Evolutionary conservation across 371 early-diverging fungal genomes (phyloP).

Genomic region (Basidiobolus meristosporus): DNA sequence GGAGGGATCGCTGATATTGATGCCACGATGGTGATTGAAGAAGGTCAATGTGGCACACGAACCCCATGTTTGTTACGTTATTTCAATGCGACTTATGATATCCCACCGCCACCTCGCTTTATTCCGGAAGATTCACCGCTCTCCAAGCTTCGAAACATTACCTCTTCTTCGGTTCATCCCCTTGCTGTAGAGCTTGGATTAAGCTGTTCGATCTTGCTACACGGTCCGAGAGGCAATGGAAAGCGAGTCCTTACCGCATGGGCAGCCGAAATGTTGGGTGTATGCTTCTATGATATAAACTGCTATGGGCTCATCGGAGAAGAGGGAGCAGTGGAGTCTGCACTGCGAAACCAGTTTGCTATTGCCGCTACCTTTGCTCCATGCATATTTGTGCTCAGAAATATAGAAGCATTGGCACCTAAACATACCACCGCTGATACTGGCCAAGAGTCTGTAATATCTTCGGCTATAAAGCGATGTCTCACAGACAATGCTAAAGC

Average conservation of each 20-base stretch:
- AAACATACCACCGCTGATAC: constrained; percentile 42
- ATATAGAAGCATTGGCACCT: constrained; percentile 60
- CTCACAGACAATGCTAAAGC: constrained; percentile 29
- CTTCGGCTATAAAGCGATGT: constrained; percentile 41
- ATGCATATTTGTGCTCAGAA: constrained; percentile 52
- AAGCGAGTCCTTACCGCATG: constrained; percentile 44
- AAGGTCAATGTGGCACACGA: too few relatives aligned
- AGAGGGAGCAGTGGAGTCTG: constrained; percentile 52
- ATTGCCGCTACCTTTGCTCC: constrained; percentile 61
- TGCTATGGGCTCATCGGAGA: constrained; percentile 63
- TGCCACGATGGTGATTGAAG: too few relatives aligned
- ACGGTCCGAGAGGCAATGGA: constrained; percentile 70
- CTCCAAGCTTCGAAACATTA: too few relatives aligned
- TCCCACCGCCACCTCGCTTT: too few relatives aligned
- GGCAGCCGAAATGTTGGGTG: constrained; percentile 46
- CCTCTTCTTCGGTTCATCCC: too few relatives aligned
- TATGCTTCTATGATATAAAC: constrained; percentile 52
- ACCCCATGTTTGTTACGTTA: too few relatives aligned
- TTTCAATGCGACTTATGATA: too few relatives aligned
- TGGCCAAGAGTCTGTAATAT: constrained; percentile 52
- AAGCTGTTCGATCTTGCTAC: constrained; percentile 49
- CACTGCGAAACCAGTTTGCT: constrained; percentile 51
- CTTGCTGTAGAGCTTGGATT: constrained; percentile 40
- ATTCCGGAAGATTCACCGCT: too few relatives aligned
- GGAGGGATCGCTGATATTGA: too few relatives aligned